phyloP scores from a whole-genome alignment of 768 basidiomycete genomes.

The Pleurotus djamor region DNA sequence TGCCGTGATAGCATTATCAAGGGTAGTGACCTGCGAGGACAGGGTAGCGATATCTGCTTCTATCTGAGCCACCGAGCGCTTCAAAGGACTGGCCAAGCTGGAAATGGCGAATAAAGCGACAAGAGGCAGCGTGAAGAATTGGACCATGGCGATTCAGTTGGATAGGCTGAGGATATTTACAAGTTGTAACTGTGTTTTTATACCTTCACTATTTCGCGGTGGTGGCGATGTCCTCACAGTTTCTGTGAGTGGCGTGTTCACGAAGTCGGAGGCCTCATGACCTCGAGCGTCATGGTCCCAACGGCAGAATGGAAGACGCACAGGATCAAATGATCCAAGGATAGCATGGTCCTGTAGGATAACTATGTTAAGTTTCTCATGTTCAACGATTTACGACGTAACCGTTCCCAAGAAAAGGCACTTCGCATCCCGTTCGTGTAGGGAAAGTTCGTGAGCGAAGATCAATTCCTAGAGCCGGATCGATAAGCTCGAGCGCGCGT shows the following conservation, averaged over 20 bases:
- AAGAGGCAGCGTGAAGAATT: conserved; percentile 3
- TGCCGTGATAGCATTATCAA: conserved; percentile 22
- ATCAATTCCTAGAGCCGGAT: no score
- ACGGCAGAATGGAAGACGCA: background rate
- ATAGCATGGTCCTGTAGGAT: no score
- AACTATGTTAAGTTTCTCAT: no score
- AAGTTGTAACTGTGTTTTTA: background rate
- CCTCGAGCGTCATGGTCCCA: background rate
- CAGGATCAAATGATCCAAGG: background rate
- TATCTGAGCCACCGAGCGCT: conserved; percentile 21
- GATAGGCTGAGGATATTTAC: background rate
- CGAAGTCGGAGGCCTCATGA: background rate
- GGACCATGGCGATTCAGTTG: background rate
- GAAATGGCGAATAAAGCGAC: conserved; percentile 6
- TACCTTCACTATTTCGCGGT: background rate
- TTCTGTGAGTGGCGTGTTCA: background rate
- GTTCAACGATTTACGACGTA: no score
- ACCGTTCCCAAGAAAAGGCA: no score
- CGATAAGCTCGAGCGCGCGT: no score
- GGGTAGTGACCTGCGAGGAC: conserved; percentile 17
- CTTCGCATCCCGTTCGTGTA: no score
- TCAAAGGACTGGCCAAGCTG: conserved; percentile 10
- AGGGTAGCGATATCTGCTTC: conserved; percentile 21
- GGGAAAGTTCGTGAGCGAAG: no score
- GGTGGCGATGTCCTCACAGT: background rate